Base-by-base conservation (phyloP, 441 rosid species). In the Populus hybrid region DNA sequence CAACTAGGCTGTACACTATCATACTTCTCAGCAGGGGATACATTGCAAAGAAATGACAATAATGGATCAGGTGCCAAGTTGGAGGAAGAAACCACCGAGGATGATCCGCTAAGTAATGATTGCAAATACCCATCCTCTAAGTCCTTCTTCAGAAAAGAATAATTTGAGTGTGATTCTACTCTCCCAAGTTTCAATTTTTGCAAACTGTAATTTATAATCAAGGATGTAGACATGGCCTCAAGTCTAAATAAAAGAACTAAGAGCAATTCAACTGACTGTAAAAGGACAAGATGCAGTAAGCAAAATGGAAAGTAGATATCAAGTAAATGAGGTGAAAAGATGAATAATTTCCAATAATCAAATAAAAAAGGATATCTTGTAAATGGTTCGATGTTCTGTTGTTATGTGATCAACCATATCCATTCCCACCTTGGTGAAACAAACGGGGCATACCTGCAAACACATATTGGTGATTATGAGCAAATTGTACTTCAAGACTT, bases 401-500 rank as follows among this genome's bases (percentile, higher is more conserved):
- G 90, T 88, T 59, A 94, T 88, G 75, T 94, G 98, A 78, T 88
- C 85, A 73, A 91, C 93, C 79, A 93, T 84, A 81, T 90, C 86
- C 74, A 80, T 53, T 65, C 91, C 91, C 63, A 87, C 89, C 82
- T 89, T 90, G 83, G 85, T 85, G 1, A 85, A 76, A 74, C 97
- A 94, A 70, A 93, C 92, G 35, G 97, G 97, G 72, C 97, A 93
- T 0, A 89, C 90, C 98, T 93, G 93, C 68, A 80, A 80, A 64
- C 67, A 73, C 78, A n/a, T 26, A 68, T 61, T 71, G 26, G 26
- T 67, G 11, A 45, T 53, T 2, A 16, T 56, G 18, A 75, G 77
- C 56, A 77, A 26, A 59, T 38, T 50, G 69, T 29, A 21, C 23
- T 20, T 67, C 26, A 68, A 68, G 65, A 75, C 23, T 35, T 69